A percentile compares a stretch with the other conserved stretches of the same genome.
Conservation (phyloP, 371 early-diverging fungal species). For the Circinella minor region DNA sequence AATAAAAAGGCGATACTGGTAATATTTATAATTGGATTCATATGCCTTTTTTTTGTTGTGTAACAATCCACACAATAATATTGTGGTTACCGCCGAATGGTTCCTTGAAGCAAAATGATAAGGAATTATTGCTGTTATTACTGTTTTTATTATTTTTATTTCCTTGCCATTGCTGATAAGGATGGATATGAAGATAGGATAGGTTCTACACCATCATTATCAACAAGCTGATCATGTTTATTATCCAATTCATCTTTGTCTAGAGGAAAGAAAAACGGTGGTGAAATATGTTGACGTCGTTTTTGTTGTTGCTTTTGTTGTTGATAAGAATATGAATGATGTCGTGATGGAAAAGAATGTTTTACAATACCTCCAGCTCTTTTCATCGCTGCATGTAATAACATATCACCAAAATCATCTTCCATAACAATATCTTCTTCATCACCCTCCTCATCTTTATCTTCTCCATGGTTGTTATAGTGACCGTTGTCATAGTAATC, state of each 20-base stretch:
- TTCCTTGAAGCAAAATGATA: no score
- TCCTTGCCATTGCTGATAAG: background rate
- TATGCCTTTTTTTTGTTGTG: no score
- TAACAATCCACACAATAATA: no score
- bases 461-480: background rate
- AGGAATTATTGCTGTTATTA: no score
- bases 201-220: background rate
- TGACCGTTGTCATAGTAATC: no score
- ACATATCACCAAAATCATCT: slow-evolving; percentile 18
- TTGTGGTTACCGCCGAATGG: no score
- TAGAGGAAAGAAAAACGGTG: slow-evolving; percentile 5
- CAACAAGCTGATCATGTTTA: background rate
- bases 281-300: background rate
- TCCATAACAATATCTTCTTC: slow-evolving; percentile 15
- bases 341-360: background rate
- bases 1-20: no score
- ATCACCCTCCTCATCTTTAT: slow-evolving; percentile 20
- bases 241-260: background rate
- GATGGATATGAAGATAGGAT: no score
- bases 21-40: no score
- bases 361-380: slow-evolving; percentile 6
- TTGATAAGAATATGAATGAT: background rate
- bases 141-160: background rate
- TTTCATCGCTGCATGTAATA: background rate
- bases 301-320: background rate